Conservation (phyloP, 495 filamentous ascomycete species). For the Neurospora sp. region DNA sequence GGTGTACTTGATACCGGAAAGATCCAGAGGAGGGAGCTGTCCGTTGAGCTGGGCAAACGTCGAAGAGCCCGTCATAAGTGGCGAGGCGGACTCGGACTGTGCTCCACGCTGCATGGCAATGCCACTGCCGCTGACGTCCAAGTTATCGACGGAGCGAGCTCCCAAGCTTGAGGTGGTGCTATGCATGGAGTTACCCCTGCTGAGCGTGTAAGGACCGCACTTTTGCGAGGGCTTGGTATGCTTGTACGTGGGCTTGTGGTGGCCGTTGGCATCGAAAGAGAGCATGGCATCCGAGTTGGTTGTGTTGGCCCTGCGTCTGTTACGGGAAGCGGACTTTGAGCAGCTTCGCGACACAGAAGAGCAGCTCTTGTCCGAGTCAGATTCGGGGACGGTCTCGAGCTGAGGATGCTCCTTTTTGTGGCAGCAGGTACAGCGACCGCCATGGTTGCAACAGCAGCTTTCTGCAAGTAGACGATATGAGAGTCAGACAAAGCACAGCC, state of each 20-base stretch:
- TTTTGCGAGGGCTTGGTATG: constrained; percentile 80
- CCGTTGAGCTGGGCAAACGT: constrained; percentile 49
- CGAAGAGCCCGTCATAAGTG: constrained; percentile 46
- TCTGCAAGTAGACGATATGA: constrained; percentile 45
- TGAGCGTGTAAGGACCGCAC: constrained; percentile 75
- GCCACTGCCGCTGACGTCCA: constrained; percentile 19
- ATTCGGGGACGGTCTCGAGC: constrained; percentile 66
- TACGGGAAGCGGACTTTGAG: constrained; percentile 48
- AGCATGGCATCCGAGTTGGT: constrained; percentile 74
- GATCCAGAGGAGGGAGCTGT: constrained; percentile 56
- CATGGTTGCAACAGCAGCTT: constrained; percentile 83
- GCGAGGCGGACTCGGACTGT: constrained; percentile 65
- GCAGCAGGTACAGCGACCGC: constrained; percentile 83
- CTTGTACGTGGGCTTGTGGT: constrained; percentile 87
- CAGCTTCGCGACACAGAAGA: constrained; percentile 30
- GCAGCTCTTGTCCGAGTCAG: constrained; percentile 41
- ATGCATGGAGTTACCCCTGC: constrained; percentile 61
- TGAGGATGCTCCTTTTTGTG: constrained; percentile 73
- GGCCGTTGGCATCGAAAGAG: constrained; percentile 82
- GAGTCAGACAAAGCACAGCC: constrained; percentile 34
- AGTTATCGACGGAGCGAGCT: constrained; percentile 60
- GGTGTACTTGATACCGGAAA: constrained; percentile 42
- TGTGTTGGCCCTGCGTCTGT: constrained; percentile 55
- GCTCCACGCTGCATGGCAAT: constrained; percentile 35
- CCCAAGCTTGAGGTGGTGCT: constrained; percentile 39